A percentile compares a stretch with the other conserved stretches of the same genome.
These are phyloP conservation scores for Aureococcus anophagefferens DNA, from an alignment of 108 stramenopile species.

Conservation along the genomic window DNA sequence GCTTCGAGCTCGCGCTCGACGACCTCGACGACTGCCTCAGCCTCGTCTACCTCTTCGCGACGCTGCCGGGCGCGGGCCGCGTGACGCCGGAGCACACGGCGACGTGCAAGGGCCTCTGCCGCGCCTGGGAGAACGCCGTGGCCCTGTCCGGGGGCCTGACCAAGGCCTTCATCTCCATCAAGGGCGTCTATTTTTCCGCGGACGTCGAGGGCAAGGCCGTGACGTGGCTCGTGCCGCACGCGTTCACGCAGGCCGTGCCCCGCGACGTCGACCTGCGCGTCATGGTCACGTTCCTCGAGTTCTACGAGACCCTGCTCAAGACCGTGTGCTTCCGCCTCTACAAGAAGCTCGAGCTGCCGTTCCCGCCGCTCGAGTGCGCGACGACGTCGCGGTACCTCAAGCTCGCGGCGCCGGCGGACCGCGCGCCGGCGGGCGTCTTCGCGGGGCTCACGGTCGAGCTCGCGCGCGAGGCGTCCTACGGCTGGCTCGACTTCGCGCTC, in stretches of 20 bases:
- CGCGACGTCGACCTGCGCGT: conserved; percentile 92
- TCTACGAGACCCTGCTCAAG: conserved; percentile 83
- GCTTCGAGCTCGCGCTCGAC: conserved; percentile 83
- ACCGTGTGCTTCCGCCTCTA: conserved; percentile 95
- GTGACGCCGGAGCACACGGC: conserved; percentile 65
- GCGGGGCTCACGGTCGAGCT: conserved; percentile 75
- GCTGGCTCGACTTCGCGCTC: conserved; percentile 81
- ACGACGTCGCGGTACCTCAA: neutral
- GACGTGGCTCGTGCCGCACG: conserved; percentile 89
- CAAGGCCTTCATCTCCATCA: conserved; percentile 93
- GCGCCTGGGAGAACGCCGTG: conserved; percentile 88
- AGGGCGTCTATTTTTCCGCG: conserved; percentile 91
- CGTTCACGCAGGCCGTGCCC: conserved; percentile 83
- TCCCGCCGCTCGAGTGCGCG: conserved; percentile 47
- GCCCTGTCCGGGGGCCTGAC: conserved; percentile 65
- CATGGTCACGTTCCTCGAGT: conserved; percentile 97
- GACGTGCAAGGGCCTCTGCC: conserved; percentile 66
- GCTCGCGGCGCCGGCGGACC: conserved; percentile 15
- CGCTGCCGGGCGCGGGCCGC: conserved; percentile 62
- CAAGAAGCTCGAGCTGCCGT: conserved; percentile 68
- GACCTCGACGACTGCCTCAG: conserved; percentile 96
- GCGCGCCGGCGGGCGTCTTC: conserved; percentile 41
- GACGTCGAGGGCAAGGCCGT: conserved; percentile 51
- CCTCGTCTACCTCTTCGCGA: conserved; percentile 80
- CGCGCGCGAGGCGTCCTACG: conserved; percentile 83